Percentiles rank a stretch among this genome's conserved stretches.
Conservation (phyloP, 2,329 filamentous ascomycete genomes). For the Colletotrichum zoysiae region DNA sequence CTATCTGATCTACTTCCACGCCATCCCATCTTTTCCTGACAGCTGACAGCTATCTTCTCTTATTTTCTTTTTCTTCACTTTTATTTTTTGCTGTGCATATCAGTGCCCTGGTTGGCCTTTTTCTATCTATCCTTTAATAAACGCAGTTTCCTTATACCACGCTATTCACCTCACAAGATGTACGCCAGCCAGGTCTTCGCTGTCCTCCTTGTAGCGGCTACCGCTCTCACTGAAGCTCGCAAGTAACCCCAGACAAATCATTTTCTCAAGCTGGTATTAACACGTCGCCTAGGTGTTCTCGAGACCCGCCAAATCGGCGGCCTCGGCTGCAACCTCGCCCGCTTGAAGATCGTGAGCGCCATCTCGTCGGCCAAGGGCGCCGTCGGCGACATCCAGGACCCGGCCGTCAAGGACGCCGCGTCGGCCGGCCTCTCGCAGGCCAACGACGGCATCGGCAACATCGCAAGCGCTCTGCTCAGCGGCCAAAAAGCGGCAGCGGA, state of each 20-base stretch:
- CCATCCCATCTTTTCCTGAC: neutral
- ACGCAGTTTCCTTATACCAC: neutral
- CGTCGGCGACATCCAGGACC: neutral
- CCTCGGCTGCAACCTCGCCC: neutral
- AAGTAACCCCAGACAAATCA: neutral
- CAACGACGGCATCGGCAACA: neutral
- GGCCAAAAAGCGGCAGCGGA: neutral
- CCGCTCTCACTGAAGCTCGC: conserved; percentile 1
- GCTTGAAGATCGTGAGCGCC: neutral
- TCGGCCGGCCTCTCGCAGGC: neutral
- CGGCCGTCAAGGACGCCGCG: neutral
- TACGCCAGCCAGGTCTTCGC: neutral
- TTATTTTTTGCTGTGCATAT: neutral
- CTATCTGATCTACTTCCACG: neutral
- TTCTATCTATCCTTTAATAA: neutral
- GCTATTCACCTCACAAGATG: neutral
- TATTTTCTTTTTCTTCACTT: neutral
- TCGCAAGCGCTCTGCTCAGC: neutral
- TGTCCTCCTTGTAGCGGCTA: neutral
- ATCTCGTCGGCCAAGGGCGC: neutral
- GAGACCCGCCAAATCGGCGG: neutral
- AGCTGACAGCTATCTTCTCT: neutral
- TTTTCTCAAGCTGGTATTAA: neutral
- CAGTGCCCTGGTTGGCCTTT: conserved; percentile 1
- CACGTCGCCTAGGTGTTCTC: neutral